Base-by-base conservation (phyloP, 2,329 filamentous ascomycete genomes). In the Diaporthe ampelina region DNA sequence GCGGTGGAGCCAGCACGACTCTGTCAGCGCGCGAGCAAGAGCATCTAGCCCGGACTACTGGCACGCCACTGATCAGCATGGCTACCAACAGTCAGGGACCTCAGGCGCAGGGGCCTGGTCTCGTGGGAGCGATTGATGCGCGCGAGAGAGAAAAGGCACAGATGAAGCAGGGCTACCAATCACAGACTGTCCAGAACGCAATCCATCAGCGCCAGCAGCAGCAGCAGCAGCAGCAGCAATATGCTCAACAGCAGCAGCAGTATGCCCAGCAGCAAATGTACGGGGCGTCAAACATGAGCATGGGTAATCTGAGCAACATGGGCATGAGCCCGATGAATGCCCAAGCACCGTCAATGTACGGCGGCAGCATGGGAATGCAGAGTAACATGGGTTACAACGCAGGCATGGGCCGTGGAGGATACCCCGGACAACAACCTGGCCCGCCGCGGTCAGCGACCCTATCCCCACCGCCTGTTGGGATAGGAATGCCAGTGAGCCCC, bases 1-100 rank as follows among this genome's bases (percentile, higher is more conserved):
- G 78, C 7, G 82, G 83, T 4, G 83, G 85, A 35, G 69, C 79
- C 59, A 86, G 79, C 32, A 87, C 89, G 0, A 90, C 92, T 73
- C 87, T 98, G n/a, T 95, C 94, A 26, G 95, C 95, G 24, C 91
- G 93, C 21, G 95, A 98, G 82, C 95, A 97, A 81, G 94, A 97
- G 83, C 93, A 97, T 78, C 89, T 97, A n/a, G 94, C 95, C 13
- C 91, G 94, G 50, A 88, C 94, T 78, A 97, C 95, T 0, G 94
- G 94, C 0, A 92, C 91, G 0, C 94, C 95, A 0, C 86, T 97
- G 67, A 89, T 97, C 78, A 91, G 90, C 74, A 86, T 97, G 81
- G 89, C 88, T 6, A 88, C 88, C 11, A 76, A 72, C 68, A 85
- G 86, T 76, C 88, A 88, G 17, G 73, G 72, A 75, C 83, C 85